These are phyloP conservation scores for Penicillium thymicola DNA, from an alignment of 2,329 filamentous ascomycete species.

Conservation along the genomic window DNA sequence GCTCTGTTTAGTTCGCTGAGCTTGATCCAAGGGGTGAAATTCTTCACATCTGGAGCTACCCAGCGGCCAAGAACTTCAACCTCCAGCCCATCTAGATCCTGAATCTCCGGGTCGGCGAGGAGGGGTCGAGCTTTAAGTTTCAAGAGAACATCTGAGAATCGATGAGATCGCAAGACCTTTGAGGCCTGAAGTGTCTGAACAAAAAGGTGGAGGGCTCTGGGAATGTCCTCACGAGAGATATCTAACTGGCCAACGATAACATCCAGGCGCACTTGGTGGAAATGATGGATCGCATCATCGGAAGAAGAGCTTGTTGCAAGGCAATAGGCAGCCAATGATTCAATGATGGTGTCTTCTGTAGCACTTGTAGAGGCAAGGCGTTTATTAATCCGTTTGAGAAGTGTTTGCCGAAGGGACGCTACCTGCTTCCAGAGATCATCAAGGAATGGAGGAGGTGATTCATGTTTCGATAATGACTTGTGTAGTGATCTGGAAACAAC, in stretches of 20 bases:
- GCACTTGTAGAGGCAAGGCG: constrained; percentile 46
- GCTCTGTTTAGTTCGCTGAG: constrained; percentile 69
- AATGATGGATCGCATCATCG: constrained; percentile 73
- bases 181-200: constrained; percentile 74
- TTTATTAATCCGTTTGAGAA: constrained; percentile 63
- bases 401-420: constrained; percentile 58
- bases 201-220: constrained; percentile 68
- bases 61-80: constrained; percentile 75
- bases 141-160: constrained; percentile 66
- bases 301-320: constrained; percentile 76
- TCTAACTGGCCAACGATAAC: constrained; percentile 63
- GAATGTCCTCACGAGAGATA: constrained; percentile 52
- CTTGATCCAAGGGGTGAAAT: constrained; percentile 82
- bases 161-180: constrained; percentile 69
- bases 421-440: constrained; percentile 64
- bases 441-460: constrained; percentile 51
- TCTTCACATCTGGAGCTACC: constrained; percentile 77
- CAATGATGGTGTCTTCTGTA: constrained; percentile 55
- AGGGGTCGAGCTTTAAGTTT: constrained; percentile 68
- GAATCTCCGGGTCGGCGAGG: constrained; percentile 67
- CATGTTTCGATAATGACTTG: constrained; percentile 63
- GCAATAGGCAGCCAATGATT: constrained; percentile 77
- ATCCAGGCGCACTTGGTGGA: constrained; percentile 68
- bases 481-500: constrained; percentile 72
- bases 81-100: constrained; percentile 64